Percentiles rank a stretch among this genome's conserved stretches.
These are phyloP conservation scores for Komagataella kurtzmanii DNA, from an alignment of 805 yeast species.

Conservation along the genomic window DNA sequence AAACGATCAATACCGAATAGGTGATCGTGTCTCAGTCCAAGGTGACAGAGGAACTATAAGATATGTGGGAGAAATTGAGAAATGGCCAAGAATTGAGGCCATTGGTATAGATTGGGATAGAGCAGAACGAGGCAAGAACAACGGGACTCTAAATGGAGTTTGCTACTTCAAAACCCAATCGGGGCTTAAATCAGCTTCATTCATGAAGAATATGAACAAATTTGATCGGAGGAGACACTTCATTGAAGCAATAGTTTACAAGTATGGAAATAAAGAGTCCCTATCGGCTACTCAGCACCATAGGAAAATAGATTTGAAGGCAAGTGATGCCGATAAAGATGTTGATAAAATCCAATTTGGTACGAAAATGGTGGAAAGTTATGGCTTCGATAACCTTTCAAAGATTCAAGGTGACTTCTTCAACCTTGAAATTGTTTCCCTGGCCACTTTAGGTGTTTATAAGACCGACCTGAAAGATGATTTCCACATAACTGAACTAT, in stretches of 20 bases:
- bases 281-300: constrained; percentile 1
- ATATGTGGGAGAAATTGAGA: constrained; percentile 45
- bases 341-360: constrained; percentile 32
- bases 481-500: constrained; percentile 1
- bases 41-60: constrained; percentile 48
- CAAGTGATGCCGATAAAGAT: constrained; percentile 2
- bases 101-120: constrained; percentile 86
- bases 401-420: constrained; percentile 31
- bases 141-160: constrained; percentile 43
- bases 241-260: constrained; percentile 32
- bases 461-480: constrained; percentile 15
- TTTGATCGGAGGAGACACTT: constrained; percentile 18
- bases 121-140: constrained; percentile 52
- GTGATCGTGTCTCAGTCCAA: constrained; percentile 16
- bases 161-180: constrained; percentile 33
- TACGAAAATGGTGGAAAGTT: constrained; percentile 40
- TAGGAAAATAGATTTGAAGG: constrained; percentile 3
- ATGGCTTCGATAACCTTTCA: constrained; percentile 51
- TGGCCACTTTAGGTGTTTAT: constrained; percentile 22
- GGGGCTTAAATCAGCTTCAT: constrained; percentile 44
- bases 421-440: constrained; percentile 31
- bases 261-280: constrained; percentile 28
- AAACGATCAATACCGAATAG: background rate
- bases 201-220: constrained; percentile 32
- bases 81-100: constrained; percentile 47